These are phyloP conservation scores for Nannochloropsis oceanica DNA, from an alignment of 108 stramenopile genomes.

Conservation along the genomic window DNA sequence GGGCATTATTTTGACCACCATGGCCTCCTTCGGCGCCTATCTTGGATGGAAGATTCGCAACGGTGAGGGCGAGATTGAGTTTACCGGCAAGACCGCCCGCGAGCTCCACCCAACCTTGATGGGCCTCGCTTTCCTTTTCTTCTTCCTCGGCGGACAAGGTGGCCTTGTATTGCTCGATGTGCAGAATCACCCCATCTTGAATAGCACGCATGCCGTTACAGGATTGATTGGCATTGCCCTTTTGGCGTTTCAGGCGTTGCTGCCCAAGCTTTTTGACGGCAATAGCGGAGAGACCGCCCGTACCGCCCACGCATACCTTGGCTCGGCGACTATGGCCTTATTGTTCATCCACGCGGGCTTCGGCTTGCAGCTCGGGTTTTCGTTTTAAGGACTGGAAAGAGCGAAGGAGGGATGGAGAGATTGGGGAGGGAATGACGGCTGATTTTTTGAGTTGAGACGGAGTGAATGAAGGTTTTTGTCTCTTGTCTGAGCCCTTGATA, in stretches of 20 bases:
- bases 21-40: conserved; percentile 31
- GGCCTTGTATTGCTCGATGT: conserved; percentile 38
- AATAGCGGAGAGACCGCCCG: conserved; percentile 17
- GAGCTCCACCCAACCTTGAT: conserved; percentile 42
- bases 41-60: conserved; percentile 43
- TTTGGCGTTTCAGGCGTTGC: conserved; percentile 30
- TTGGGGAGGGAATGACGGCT: too few relatives aligned
- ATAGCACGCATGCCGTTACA: conserved; percentile 39
- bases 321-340: conserved; percentile 39
- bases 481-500: too few relatives aligned
- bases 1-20: conserved; percentile 26
- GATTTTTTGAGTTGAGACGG: too few relatives aligned
- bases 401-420: neutral
- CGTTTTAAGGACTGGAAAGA: conserved; percentile 1
- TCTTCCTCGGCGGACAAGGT: conserved; percentile 43
- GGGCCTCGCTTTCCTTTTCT: conserved; percentile 39
- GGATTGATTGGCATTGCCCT: neutral
- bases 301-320: conserved; percentile 39
- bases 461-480: too few relatives aligned
- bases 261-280: conserved; percentile 28
- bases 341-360: conserved; percentile 34
- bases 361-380: conserved; percentile 37
- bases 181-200: conserved; percentile 34
- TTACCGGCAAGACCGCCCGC: conserved; percentile 42
- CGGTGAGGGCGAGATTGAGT: conserved; percentile 33